Base-by-base conservation (phyloP, 768 basidiomycete genomes). In the Boletus tomentosulus region DNA sequence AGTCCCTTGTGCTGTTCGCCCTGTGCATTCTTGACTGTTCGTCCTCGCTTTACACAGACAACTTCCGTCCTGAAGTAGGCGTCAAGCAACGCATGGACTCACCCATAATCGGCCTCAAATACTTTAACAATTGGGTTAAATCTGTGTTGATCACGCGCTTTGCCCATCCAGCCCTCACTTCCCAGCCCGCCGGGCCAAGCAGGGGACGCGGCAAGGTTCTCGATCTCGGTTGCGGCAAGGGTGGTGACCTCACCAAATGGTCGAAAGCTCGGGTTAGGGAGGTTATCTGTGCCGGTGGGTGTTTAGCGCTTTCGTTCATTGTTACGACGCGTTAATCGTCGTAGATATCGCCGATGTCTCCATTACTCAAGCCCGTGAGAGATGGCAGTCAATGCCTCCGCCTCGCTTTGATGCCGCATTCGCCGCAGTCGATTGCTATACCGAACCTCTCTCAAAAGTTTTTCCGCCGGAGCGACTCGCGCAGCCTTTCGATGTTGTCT, bases 91-190 rank as follows among this genome's bases (percentile, higher is more conserved):
- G 97, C 31, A 80, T 80, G 58, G 84, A 88, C 16, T 98, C 95
- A 6, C 92, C 94, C 41, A 99, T 98, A 62, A 92, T 97, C 51
- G 97, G 97, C 35, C 81, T 99, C 51, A 98, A 97, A 71, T 88
- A 81, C 67, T 99, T 98, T 75, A 99, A 99, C 74, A 99, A 99
- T 74, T 99, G 97, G 97, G 88, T 98, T 62, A 99, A 99, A 71
- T 93, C 92, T 10, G 95, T 98, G 16, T 78, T 98, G 57, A 97
- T 99, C 65, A 86, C 88, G 9, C 89, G 89, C 49, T 97, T 91
- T 63, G 89, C 88, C 1, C 85, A 87, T 66, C 85, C 87, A 3
- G 85, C 76, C 31, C 77, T 92, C 35, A 70, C 76, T 33, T 69
- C 70, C 41, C 56, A 69, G 61, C 55, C 60, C 55, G 59, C 59